These are phyloP conservation scores for Penicillium capsulatum DNA, from an alignment of 2,329 filamentous ascomycete species.

Conservation along the genomic window DNA sequence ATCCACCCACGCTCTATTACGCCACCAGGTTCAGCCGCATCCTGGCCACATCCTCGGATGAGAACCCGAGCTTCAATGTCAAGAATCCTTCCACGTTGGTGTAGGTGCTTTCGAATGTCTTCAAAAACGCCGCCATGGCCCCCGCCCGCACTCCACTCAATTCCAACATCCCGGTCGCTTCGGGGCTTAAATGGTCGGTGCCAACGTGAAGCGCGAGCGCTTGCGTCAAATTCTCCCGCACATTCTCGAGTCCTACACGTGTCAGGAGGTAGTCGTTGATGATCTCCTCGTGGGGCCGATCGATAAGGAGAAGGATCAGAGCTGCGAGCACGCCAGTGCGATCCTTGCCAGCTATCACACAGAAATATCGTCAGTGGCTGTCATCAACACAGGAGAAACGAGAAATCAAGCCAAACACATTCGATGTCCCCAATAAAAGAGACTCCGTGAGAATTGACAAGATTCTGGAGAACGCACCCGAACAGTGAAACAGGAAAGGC, in stretches of 20 bases:
- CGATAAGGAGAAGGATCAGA: slow-evolving; percentile 60
- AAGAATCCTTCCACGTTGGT: slow-evolving; percentile 24
- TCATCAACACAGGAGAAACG: too few species aligned
- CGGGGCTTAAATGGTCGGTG: slow-evolving; percentile 15
- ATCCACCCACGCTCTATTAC: background rate
- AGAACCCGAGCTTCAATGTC: slow-evolving; percentile 21
- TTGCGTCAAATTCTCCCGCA: slow-evolving; percentile 17
- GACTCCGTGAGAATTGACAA: too few species aligned
- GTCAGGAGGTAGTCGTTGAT: slow-evolving; percentile 59
- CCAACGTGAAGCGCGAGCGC: slow-evolving; percentile 18
- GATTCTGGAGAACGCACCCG: too few species aligned
- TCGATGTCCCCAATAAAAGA: too few species aligned
- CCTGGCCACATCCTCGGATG: slow-evolving; percentile 12
- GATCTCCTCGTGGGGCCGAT: slow-evolving; percentile 54
- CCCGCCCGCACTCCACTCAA: slow-evolving; percentile 23
- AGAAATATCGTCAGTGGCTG: background rate
- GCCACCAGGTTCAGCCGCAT: slow-evolving; percentile 22
- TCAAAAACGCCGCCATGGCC: slow-evolving; percentile 26
- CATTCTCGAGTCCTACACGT: slow-evolving; percentile 24
- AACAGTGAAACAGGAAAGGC: slow-evolving; percentile 65
- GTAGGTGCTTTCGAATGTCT: slow-evolving; percentile 19
- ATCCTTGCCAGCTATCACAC: slow-evolving; percentile 64
- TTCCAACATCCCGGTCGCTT: slow-evolving; percentile 23
- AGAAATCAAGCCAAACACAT: too few species aligned
- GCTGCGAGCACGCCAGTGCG: slow-evolving; percentile 70